Conservation (phyloP, 1,139 yeast species). For the Debaryomyces coudertii region DNA sequence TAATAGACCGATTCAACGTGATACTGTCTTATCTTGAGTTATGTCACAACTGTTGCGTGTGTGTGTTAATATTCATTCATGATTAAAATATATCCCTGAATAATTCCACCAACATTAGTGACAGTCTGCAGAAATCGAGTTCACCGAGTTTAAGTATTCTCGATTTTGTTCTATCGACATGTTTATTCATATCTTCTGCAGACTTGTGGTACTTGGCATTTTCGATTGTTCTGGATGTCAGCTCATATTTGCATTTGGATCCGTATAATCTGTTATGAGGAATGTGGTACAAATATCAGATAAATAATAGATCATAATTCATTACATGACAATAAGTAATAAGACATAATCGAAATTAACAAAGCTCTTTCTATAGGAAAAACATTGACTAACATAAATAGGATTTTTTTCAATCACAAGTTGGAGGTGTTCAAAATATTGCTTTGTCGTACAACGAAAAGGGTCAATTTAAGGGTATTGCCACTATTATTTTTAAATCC, state of each 20-base stretch:
- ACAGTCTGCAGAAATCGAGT: not conserved
- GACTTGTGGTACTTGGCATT: not conserved
- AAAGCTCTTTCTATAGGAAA: slow-evolving; percentile 2
- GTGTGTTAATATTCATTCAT: not conserved
- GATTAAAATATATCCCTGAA: not conserved
- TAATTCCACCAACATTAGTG: not conserved
- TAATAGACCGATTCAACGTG: not conserved
- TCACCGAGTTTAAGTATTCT: not conserved
- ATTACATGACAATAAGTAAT: slow-evolving; percentile 6
- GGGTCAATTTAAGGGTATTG: slow-evolving; percentile 92
- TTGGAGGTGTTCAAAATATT: slow-evolving; percentile 81
- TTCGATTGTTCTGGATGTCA: not conserved
- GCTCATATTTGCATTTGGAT: not conserved
- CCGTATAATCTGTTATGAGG: not conserved
- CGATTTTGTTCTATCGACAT: not conserved
- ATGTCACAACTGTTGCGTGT: not conserved
- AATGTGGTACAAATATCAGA: slow-evolving; percentile 2
- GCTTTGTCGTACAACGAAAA: slow-evolving; percentile 79
- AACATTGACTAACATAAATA: slow-evolving; percentile 29
- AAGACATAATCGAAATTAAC: slow-evolving; percentile 6
- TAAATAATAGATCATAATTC: slow-evolving; percentile 1
- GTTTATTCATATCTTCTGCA: no score
- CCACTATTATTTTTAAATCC: slow-evolving; percentile 76
- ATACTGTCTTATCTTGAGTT: not conserved
- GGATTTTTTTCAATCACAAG: slow-evolving; percentile 88